Base-by-base conservation (phyloP, 139 green algal species). In the Closterium sp. region DNA sequence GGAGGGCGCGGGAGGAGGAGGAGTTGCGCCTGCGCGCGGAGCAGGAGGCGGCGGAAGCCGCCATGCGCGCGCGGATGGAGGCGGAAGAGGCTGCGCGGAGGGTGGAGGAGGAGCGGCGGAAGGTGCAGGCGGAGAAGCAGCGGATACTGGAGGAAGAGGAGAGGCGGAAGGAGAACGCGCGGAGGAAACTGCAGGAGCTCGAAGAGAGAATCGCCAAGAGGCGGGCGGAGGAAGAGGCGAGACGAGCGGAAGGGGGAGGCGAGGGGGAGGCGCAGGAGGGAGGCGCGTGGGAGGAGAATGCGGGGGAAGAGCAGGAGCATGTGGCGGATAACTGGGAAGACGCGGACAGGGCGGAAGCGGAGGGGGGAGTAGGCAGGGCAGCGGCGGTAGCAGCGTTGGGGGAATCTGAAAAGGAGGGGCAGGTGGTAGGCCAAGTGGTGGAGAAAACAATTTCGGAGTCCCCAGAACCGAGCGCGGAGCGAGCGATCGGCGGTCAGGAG, bases 141-240 rank as follows among this genome's bases (percentile, higher is more conserved):
- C 33, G 88, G 76, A 28, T 90, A 1, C 28, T 32, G 76, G 91
- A 91, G 34, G 91, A 93, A 33, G 91, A 94, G 88, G 84, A 92
- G 91, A 31, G 34, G 66, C 84, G 91, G 21, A 93, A 34, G 32
- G 91, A 94, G 89, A 94, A 94, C 36, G 91, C 91, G 28, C 7
- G 88, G n/a, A 34, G 33, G 36, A 94, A 94, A 28, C 88, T 94
- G 76, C 33, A 64, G 84, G 91, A 94, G 33, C 88, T 94, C 6
- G 91, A 94, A 43, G 91, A 90, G 16, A 35, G 91, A 33, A 94
- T 93, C 23, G 31, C 32, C 30, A 43, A 5, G 12, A 88, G 84
- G 31, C 84, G 21, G 43, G 84, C 31, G 84, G 31, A 36, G 84
- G 32, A 34, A 10, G 30, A 43, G 31, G 31, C 84, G 84, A 28